Percentiles rank a stretch among this genome's conserved stretches.
phyloP scores from a whole-genome alignment of 108 stramenopile genomes.

The Pseudonitzschia delicatissima region DNA sequence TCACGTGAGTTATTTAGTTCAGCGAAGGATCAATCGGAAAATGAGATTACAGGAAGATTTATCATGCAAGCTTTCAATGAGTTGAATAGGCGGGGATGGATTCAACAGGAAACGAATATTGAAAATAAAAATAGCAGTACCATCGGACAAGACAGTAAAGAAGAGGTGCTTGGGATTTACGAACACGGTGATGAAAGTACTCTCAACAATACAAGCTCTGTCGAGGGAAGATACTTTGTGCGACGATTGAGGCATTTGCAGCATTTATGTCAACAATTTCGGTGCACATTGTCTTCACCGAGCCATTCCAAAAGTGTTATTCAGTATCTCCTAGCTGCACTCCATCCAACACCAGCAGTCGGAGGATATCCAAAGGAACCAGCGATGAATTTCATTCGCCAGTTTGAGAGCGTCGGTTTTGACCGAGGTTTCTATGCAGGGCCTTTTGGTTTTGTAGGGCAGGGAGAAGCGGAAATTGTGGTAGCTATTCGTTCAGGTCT shows the following conservation, averaged over 20 bases:
- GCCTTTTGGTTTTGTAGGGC: slow-evolving; percentile 75
- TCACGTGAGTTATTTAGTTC: slow-evolving; percentile 64
- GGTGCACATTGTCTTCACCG: slow-evolving; percentile 41
- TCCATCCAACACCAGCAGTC: slow-evolving; percentile 88
- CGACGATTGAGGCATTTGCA: slow-evolving; percentile 76
- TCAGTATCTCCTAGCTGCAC: slow-evolving; percentile 43
- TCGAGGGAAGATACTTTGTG: slow-evolving; percentile 50
- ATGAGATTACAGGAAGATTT: slow-evolving; percentile 70
- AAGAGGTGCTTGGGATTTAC: background rate
- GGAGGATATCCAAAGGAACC: slow-evolving; percentile 53
- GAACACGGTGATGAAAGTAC: background rate
- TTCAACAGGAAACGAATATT: slow-evolving; percentile 2
- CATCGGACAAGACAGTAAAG: background rate
- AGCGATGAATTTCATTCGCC: slow-evolving; percentile 65
- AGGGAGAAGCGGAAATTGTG: slow-evolving; percentile 62
- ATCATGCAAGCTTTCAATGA: slow-evolving; percentile 53
- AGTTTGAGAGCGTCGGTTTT: slow-evolving; percentile 56
- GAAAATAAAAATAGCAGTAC: background rate
- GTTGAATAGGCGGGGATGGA: slow-evolving; percentile 45
- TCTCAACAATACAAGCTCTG: background rate
- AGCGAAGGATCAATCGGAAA: slow-evolving; percentile 76
- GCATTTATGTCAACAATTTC: slow-evolving; percentile 78
- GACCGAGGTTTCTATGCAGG: slow-evolving; percentile 84
- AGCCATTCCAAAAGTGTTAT: slow-evolving; percentile 26
- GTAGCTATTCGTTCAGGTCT: slow-evolving; percentile 78